These are phyloP conservation scores for Fraxinus cuspidata DNA, from an alignment of 257 asterid genomes.

Conservation along the genomic window DNA sequence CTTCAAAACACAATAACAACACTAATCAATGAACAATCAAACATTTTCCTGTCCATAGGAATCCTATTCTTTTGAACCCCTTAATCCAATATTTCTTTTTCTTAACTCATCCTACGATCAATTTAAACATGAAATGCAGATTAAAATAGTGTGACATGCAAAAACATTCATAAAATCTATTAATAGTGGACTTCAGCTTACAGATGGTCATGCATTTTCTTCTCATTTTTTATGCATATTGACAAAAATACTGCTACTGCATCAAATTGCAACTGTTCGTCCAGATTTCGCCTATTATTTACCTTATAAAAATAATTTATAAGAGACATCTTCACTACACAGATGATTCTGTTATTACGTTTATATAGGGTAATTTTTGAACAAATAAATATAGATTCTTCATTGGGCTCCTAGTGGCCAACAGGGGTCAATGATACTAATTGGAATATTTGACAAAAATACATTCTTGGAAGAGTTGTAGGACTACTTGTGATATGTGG, in stretches of 20 bases:
- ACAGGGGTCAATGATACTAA: too few species aligned
- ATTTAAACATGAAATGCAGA: neutral
- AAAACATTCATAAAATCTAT: neutral
- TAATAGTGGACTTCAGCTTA: neutral
- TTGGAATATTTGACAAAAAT: too few species aligned
- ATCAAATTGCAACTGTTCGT: neutral
- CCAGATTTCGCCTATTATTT: neutral
- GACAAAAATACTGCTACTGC: conserved; percentile 1
- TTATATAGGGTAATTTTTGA: too few species aligned
- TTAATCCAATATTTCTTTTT: neutral
- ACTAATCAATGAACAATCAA: conserved; percentile 18
- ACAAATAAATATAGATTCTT: too few species aligned
- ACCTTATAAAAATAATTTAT: neutral
- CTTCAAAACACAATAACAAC: conserved; percentile 41
- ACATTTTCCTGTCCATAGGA: neutral
- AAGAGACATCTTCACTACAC: neutral
- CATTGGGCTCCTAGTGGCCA: too few species aligned
- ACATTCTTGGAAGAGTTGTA: too few species aligned
- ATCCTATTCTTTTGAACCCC: conserved; percentile 12
- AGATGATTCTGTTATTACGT: neutral
- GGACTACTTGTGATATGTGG: neutral
- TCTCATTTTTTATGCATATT: neutral
- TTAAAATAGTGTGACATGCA: neutral
- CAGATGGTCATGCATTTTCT: neutral
- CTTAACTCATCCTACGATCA: neutral